A percentile compares a stretch with the other conserved stretches of the same genome.
phyloP scores from a whole-genome alignment of 768 basidiomycete species.

The Russula dissimulans region DNA sequence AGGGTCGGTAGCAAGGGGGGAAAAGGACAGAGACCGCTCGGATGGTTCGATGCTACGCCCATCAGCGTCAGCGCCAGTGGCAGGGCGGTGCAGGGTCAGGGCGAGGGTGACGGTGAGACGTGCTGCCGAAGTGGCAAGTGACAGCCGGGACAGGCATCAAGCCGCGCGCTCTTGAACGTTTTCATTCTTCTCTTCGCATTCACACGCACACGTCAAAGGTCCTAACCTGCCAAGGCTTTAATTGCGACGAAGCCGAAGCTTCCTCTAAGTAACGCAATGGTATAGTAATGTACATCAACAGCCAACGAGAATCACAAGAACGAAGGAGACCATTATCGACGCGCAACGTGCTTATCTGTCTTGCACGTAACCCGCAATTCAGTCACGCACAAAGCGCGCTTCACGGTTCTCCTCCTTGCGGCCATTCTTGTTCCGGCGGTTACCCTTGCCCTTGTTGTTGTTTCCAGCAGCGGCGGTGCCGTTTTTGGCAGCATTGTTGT shows the following conservation, averaged over 20 bases:
- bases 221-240: slow-evolving; percentile 12
- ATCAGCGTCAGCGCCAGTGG: neutral
- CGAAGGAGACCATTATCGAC: neutral
- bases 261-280: slow-evolving; percentile 7
- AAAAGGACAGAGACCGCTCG: no score
- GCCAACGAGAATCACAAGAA: slow-evolving; percentile 1
- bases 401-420: neutral
- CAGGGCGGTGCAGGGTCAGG: neutral
- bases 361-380: neutral
- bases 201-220: neutral
- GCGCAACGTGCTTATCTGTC: neutral
- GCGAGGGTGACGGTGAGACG: no score
- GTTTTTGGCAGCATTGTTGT: neutral
- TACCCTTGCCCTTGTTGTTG: neutral
- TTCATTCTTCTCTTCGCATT: neutral
- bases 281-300: slow-evolving; percentile 11
- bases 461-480: no score
- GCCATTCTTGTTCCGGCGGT: neutral
- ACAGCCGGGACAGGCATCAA: no score
- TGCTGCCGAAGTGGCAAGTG: no score
- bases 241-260: slow-evolving; percentile 12
- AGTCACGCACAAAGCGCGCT: slow-evolving; percentile 6
- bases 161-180: no score
- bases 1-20: neutral
- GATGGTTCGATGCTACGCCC: neutral